These are phyloP conservation scores for Puya raimondii DNA, from an alignment of 176 grass and related monocot genomes.

Conservation along the genomic window DNA sequence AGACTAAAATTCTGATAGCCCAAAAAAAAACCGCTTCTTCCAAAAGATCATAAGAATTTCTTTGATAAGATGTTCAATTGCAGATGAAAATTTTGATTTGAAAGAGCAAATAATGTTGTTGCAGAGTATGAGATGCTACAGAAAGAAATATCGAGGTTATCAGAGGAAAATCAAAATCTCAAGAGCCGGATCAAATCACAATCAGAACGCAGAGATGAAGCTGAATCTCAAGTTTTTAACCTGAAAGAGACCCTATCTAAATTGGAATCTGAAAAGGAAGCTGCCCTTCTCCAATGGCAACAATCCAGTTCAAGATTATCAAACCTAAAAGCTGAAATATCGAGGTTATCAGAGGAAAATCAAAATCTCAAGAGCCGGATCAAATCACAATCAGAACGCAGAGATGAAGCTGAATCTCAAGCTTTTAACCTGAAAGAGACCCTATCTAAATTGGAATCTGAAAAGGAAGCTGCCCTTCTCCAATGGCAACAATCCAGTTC, in stretches of 20 bases:
- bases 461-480: conserved; percentile 52
- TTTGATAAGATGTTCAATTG: no score
- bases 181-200: conserved; percentile 53
- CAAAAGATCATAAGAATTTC: no score
- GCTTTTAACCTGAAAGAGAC: conserved; percentile 40
- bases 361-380: conserved; percentile 74
- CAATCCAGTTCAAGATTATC: conserved; percentile 50
- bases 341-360: conserved; percentile 67
- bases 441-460: conserved; percentile 45
- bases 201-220: conserved; percentile 40
- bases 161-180: conserved; percentile 80
- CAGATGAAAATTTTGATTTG: no score
- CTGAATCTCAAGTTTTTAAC: conserved; percentile 43
- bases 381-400: conserved; percentile 41
- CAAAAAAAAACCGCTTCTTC: no score
- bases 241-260: conserved; percentile 51
- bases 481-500: conserved; percentile 55
- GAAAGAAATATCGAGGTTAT: conserved; percentile 75
- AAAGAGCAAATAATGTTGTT: neutral
- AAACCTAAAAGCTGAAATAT: conserved; percentile 63
- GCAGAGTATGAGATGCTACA: conserved; percentile 48
- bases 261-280: conserved; percentile 53
- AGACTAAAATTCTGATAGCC: no score
- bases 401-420: conserved; percentile 50
- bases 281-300: conserved; percentile 47